Conservation (phyloP, 352 stramenopile species). For the Globisporangium acanthophoron region DNA sequence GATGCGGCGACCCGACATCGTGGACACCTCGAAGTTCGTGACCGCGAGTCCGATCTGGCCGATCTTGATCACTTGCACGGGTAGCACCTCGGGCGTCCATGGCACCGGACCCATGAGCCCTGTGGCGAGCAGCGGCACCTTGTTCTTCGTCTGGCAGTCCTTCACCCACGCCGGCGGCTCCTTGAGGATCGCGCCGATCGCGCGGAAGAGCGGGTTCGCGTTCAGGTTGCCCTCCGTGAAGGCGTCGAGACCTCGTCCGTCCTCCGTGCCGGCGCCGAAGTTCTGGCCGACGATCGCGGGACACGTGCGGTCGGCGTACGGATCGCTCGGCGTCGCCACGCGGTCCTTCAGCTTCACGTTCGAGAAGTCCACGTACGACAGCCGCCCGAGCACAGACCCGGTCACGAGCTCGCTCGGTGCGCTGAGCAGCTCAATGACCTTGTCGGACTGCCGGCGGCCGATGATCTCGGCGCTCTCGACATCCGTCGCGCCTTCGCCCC, state of each 20-base stretch:
- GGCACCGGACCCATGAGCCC: constrained; percentile 36
- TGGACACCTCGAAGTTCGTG: constrained; percentile 54
- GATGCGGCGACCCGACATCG: constrained; percentile 60
- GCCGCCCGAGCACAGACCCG: constrained; percentile 18
- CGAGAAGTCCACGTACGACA: constrained; percentile 46
- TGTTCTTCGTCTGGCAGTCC: constrained; percentile 32
- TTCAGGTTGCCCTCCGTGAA: constrained; percentile 39
- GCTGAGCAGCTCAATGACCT: constrained; percentile 21
- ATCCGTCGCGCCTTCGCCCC: constrained; percentile 22
- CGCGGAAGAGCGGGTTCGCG: constrained; percentile 26
- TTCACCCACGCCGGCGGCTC: constrained; percentile 30
- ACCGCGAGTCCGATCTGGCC: constrained; percentile 48
- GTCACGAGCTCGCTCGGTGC: constrained; percentile 17
- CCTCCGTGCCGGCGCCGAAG: constrained; percentile 43
- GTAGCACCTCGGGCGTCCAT: constrained; percentile 42
- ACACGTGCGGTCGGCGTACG: constrained; percentile 34
- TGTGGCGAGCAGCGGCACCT: constrained; percentile 30
- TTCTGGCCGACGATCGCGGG: constrained; percentile 44
- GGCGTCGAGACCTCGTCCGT: constrained; percentile 24
- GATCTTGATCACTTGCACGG: constrained; percentile 48
- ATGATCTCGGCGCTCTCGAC: constrained; percentile 44
- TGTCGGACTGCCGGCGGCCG: constrained; percentile 26
- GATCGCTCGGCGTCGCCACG: constrained; percentile 11
- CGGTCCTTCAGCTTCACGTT: constrained; percentile 31
- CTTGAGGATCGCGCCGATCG: constrained; percentile 20